A percentile compares a stretch with the other conserved stretches of the same genome.
These are phyloP conservation scores for Aspergillus udagawae DNA, from an alignment of 2,329 filamentous ascomycete species.

Conservation along the genomic window DNA sequence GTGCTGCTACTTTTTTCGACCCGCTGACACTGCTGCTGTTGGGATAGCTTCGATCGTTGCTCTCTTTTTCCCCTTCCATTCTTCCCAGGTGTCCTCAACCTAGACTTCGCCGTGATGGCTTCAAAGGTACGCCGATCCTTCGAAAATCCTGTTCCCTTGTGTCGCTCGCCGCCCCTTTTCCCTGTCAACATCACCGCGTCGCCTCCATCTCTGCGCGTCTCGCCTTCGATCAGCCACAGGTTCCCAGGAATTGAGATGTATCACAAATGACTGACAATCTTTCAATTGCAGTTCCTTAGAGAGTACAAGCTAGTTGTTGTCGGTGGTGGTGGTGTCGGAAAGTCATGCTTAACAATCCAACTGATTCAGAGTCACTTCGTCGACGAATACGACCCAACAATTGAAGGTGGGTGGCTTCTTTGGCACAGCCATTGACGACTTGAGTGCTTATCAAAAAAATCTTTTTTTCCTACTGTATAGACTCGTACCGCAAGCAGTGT, in stretches of 20 bases:
- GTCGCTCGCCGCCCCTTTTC: conserved; percentile 2
- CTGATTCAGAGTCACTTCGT: conserved; percentile 95
- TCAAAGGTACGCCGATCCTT: conserved; percentile 23
- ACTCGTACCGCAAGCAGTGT: conserved; percentile 99
- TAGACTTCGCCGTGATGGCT: conserved; percentile 22
- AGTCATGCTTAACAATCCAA: conserved; percentile 98
- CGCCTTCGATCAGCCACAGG: not conserved
- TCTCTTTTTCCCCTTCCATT: conserved; percentile 8
- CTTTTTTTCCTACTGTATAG: conserved; percentile 46
- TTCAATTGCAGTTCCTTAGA: conserved; percentile 64
- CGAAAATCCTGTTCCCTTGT: not conserved
- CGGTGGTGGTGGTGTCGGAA: conserved; percentile 96
- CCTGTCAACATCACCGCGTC: conserved; percentile 8
- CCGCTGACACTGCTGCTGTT: conserved; percentile 18
- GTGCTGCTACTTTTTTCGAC: conserved; percentile 21
- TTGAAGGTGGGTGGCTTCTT: conserved; percentile 65
- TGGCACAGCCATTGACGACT: conserved; percentile 12
- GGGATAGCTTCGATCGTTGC: conserved; percentile 22
- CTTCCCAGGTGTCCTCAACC: conserved; percentile 5
- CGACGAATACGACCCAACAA: conserved; percentile 98
- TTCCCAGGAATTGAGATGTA: not conserved
- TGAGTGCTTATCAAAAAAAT: conserved; percentile 12
- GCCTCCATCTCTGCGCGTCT: conserved; percentile 1
- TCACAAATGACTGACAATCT: conserved; percentile 18
- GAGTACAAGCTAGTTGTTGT: conserved; percentile 97